Base-by-base conservation (phyloP, 2,329 filamentous ascomycete genomes). In the Rhynchosporium secalis region DNA sequence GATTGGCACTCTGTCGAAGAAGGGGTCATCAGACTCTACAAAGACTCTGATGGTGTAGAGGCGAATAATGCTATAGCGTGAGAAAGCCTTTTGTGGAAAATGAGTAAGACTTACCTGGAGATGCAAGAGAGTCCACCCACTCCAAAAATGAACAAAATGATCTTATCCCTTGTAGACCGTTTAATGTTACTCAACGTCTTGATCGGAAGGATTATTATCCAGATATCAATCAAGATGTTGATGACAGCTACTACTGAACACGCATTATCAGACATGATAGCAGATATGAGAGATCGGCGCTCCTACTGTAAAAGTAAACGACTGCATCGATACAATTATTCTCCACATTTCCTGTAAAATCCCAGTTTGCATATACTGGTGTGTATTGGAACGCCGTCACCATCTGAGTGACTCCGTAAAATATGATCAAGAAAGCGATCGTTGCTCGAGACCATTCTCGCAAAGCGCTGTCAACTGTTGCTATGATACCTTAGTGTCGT, bases 241-340 rank as follows among this genome's bases (percentile, higher is more conserved):
- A 57, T 36, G 4, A 31, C 62, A 31, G 65, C 63, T 20, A 63
- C 33, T n/a, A 64, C 65, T 67, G 56, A 13, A 20, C 29, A 6
- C 4, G 38, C 6, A 5, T 54, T 13, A 51, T 52, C 8, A 31
- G 46, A 8, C 3, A 4, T 15, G 10, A 20, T 47, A 0, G 33
- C 13, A 4, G 15, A 31, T 46, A 0, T 15, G 41, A 40, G 45
- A 33, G 13, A 8, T 4, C 6, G 13, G 12, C 2, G 31, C 3
- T 26, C 67, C 13, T 69, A 75, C 73, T 66, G 65, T 75, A 75
- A 58, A 74, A 75, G 9, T 73, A 70, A 3, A 69, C 72, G 4
- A 72, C 74, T 3, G 68, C 71, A 56, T 76, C 73, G 60, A 76
- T 72, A 48, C 75, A 76, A 3, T 65, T 66, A 4, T 72, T 73